Conservation (phyloP, 257 asterid genomes). For the Prunella vulgaris region DNA sequence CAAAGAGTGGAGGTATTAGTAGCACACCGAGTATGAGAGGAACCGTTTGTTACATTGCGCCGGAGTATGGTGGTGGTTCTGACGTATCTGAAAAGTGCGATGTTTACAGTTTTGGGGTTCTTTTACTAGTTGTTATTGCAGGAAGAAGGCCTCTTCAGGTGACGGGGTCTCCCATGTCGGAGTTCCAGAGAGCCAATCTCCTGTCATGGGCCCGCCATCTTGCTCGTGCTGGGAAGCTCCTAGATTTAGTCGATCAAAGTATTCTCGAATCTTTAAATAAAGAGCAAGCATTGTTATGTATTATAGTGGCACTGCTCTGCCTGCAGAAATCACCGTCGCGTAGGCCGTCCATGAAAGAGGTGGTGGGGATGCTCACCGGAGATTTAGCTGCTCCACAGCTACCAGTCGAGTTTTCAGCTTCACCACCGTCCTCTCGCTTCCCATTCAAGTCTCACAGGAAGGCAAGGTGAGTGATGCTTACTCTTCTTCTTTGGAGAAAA, state of each 20-base stretch:
- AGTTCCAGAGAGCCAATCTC: constrained; percentile 86
- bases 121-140: constrained; percentile 70
- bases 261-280: constrained; percentile 39
- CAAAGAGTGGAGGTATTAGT: constrained; percentile 77
- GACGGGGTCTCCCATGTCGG: constrained; percentile 90
- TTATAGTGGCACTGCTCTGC: constrained; percentile 82
- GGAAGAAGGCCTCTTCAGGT: constrained; percentile 97
- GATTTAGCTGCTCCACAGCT: constrained; percentile 63
- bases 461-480: constrained; percentile 48
- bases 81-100: constrained; percentile 86
- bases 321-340: constrained; percentile 76
- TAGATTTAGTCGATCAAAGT: constrained; percentile 69
- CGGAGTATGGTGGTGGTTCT: constrained; percentile 75
- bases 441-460: constrained; percentile 65
- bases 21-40: constrained; percentile 99
- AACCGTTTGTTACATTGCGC: constrained; percentile 88
- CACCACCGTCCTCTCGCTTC: constrained; percentile 63
- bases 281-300: constrained; percentile 75
- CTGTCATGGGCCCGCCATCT: constrained; percentile 91
- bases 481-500: constrained; percentile 4
- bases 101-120: constrained; percentile 86
- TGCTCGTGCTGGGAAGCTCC: constrained; percentile 92
- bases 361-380: constrained; percentile 70
- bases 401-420: constrained; percentile 85
- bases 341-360: constrained; percentile 91